These are phyloP conservation scores for Lantana camara DNA, from an alignment of 257 asterid species.

Conservation along the genomic window DNA sequence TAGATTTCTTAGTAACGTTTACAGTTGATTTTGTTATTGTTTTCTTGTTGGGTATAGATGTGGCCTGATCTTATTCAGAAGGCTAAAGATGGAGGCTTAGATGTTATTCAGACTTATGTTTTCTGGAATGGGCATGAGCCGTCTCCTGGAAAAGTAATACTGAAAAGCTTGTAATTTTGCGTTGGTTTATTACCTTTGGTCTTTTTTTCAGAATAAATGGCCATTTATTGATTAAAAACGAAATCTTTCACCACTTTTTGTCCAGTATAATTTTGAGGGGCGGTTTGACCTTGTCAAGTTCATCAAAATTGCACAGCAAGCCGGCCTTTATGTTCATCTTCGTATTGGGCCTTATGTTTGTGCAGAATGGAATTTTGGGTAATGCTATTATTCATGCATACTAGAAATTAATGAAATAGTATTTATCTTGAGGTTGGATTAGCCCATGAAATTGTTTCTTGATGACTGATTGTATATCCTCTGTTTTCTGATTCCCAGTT, in stretches of 20 bases:
- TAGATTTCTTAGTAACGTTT: background rate
- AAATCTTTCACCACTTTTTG: too few relatives aligned
- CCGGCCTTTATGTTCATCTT: slow-evolving; percentile 91
- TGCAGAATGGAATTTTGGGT: slow-evolving; percentile 98
- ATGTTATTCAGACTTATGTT: too few relatives aligned
- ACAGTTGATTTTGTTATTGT: background rate
- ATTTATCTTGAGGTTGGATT: background rate
- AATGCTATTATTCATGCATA: background rate
- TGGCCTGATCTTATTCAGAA: too few relatives aligned
- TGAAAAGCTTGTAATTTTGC: background rate
- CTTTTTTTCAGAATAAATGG: slow-evolving; percentile 20
- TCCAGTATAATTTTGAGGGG: too few relatives aligned
- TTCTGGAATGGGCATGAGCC: slow-evolving; percentile 95
- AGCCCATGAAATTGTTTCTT: too few relatives aligned
- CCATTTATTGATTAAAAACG: too few relatives aligned
- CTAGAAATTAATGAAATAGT: background rate
- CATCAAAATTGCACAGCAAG: slow-evolving; percentile 74
- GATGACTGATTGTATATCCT: slow-evolving; percentile 25
- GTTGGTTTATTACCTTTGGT: background rate
- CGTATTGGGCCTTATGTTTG: slow-evolving; percentile 92
- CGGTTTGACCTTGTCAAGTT: slow-evolving; percentile 77
- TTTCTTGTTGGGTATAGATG: too few relatives aligned
- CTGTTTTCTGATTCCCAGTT: slow-evolving; percentile 74
- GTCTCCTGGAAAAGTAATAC: slow-evolving; percentile 77
- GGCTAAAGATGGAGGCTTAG: too few relatives aligned